Evolutionary conservation across 139 green algal species (phyloP), one percentile per base, ranked within the genome.

Genomic region (Penium margaritaceum): DNA sequence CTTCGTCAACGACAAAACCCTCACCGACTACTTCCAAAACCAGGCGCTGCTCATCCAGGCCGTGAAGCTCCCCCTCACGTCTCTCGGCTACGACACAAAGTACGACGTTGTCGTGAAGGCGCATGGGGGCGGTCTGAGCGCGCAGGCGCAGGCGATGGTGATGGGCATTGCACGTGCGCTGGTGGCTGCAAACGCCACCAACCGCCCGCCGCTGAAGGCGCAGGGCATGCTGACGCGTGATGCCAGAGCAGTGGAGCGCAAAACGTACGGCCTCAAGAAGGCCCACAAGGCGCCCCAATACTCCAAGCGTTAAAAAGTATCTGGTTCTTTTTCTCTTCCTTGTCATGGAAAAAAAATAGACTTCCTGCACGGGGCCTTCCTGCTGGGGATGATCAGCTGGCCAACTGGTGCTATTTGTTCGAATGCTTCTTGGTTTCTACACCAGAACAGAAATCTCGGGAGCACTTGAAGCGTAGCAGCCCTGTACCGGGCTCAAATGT

Each of bases 201-300:
- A 77, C 61, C 70, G 70, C 36, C 57, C 70, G 34, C 70, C 70
- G 9, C 43, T 77, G 27, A 77, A 77, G 70, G 61, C 58, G 19
- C 70, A 77, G 70, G 58, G 61, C 55, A 70, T 77, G 58, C 70
- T 82, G 2, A 82, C 70, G 5, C 64, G 85, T 54, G 84, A 89
- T 80, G 61, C 84, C 33, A 68, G 84, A 63, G 64, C 46, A 27
- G 61, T 73, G 24, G 75, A 89, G 81, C 73, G 84, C 61, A 78
- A 77, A 74, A 88, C 89, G 84, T 88, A 88, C 79, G 84, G 84
- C 36, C 77, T 88, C 64, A 88, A 88, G 66, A 88, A 88, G 75
- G 84, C 84, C 32, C 75, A 84, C 57, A 88, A 88, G 83, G 84
- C 84, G 35, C 76, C 84, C 53, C 84, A 88, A 79, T 88, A 81